Base-by-base conservation (phyloP, 78 protist genomes). In the Creolimax fragrantissima region DNA sequence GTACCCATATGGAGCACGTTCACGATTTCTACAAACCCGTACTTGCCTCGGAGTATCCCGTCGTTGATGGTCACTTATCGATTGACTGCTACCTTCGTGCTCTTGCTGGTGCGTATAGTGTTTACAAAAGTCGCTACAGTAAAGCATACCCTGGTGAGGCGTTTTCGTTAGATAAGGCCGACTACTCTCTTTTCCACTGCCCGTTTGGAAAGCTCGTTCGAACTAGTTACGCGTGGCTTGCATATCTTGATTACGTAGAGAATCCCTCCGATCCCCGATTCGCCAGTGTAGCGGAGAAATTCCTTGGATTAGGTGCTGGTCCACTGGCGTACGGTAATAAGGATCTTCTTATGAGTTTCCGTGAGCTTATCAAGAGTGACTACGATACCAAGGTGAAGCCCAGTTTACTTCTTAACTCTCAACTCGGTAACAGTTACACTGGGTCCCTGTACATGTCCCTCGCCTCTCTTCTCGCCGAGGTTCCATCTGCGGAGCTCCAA, bases 21-120 rank as follows among this genome's bases (percentile, higher is more conserved):
- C 97, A 93, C 84, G 99, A 98, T 90, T 98, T 98, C 81, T 97
- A 96, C 96, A 98, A 98, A 95, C 99, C 99, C 24, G 84, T 93
- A 44, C 35, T 96, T 41, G 66, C 88, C 45, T 45, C 94, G 32
- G 98, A 97, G 92, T 98, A 96, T 88, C 98, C 98, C 35, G 4
- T 85, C n/a, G 98, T 98, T 4, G 98, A 98, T 85, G 99, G 99
- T 44, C 85, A 95, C 42, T 95, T 96, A 36, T 96, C 98, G 42
- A 88, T 94, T 92, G 89, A 74, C n/a, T 96, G 98, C 89, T 98
- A 97, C 92, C 83, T 97, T 17, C 88, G 95, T 43, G 98, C 98
- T 11, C 88, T 98, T 36, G 98, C 97, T 84, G 42, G 2, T 4
- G 96, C 97, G 93, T 97, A 96, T 95, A 45, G 39, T 36, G 84